A percentile compares a stretch with the other conserved stretches of the same genome.
phyloP scores from a whole-genome alignment of 305 asterid species.

The Fraxinus platypoda region DNA sequence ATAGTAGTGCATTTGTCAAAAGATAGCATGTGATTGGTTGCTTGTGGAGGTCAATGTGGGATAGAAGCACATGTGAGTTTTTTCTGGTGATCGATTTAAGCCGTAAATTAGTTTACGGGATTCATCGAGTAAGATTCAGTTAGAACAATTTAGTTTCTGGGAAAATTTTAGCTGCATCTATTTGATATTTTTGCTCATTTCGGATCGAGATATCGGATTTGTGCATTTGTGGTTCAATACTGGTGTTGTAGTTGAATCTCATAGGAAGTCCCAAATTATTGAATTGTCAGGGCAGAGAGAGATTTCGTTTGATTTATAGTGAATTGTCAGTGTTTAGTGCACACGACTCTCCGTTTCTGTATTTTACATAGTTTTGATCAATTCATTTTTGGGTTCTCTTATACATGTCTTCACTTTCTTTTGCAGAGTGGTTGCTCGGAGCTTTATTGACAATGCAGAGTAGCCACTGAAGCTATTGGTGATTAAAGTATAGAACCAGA shows the following conservation, averaged over 20 bases:
- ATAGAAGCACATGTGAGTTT: slow-evolving; percentile 14
- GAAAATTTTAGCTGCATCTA: neutral
- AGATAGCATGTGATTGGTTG: slow-evolving; percentile 33
- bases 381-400: neutral
- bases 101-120: neutral
- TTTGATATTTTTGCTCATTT: neutral
- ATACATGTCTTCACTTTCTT: slow-evolving; percentile 16
- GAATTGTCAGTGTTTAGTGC: neutral
- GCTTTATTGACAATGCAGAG: slow-evolving; percentile 27
- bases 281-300: neutral
- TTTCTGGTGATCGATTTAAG: neutral
- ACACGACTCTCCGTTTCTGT: neutral
- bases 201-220: neutral
- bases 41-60: slow-evolving; percentile 26
- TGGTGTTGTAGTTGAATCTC: slow-evolving; percentile 3
- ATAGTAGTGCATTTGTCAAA: slow-evolving; percentile 32
- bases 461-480: slow-evolving; percentile 20
- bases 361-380: neutral
- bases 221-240: slow-evolving; percentile 12
- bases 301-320: neutral
- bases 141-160: neutral
- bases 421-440: slow-evolving; percentile 27
- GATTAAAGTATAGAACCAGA: slow-evolving; percentile 35
- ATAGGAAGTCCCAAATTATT: neutral
- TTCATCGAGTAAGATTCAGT: slow-evolving; percentile 11